phyloP scores from a whole-genome alignment of 1,284 basidiomycete species.

The Fomes fomentarius region DNA sequence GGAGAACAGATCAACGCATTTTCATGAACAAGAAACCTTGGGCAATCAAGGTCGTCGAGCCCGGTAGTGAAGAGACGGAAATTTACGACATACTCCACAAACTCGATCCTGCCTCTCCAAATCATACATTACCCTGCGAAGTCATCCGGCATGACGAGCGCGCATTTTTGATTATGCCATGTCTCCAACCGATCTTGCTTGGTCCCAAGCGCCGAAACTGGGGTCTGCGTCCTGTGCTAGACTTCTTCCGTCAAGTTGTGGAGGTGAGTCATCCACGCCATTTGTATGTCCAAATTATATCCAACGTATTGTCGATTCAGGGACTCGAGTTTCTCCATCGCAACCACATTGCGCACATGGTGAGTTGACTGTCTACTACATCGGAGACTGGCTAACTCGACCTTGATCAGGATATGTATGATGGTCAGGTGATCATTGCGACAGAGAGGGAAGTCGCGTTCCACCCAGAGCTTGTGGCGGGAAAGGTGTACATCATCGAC shows the following conservation, averaged over 20 bases:
- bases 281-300: neutral
- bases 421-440: neutral
- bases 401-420: neutral
- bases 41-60: neutral
- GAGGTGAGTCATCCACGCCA: neutral
- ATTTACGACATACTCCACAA: neutral
- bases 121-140: neutral
- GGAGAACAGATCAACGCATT: neutral
- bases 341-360: neutral
- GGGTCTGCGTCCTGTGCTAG: neutral
- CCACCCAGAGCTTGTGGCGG: neutral
- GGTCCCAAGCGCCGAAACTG: neutral
- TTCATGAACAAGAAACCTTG: neutral
- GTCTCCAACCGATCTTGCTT: neutral
- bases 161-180: neutral
- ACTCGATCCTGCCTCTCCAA: neutral
- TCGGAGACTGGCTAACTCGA: neutral
- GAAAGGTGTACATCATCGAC: conserved; percentile 4
- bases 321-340: neutral
- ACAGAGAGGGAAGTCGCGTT: neutral
- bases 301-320: neutral
- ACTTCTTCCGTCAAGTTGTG: neutral
- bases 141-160: neutral
- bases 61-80: neutral
- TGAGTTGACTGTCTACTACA: neutral